phyloP scores from a whole-genome alignment of 129 eudicot genomes.

The Flaveria sonorensis region DNA sequence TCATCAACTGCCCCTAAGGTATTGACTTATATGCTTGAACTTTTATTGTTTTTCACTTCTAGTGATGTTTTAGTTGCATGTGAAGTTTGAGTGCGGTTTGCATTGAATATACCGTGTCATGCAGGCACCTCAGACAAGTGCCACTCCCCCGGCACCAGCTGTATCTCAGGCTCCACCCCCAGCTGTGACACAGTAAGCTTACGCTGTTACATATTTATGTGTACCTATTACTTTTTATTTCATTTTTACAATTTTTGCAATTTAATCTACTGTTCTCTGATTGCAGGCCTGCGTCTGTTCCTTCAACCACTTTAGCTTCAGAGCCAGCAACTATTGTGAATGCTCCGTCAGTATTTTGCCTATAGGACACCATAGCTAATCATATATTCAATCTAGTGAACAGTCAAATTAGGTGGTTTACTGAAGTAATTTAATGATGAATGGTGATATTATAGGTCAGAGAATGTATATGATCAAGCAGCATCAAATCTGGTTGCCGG shows the following conservation, averaged over 20 bases:
- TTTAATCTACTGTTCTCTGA: not conserved
- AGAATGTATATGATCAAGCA: constrained; percentile 69
- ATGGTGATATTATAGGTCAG: constrained; percentile 44
- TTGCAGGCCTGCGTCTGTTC: constrained; percentile 49
- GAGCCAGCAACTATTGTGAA: constrained; percentile 44
- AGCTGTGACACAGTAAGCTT: constrained; percentile 46
- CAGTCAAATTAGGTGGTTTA: constrained; percentile 10
- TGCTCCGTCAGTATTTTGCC: constrained; percentile 50
- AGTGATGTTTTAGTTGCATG: not conserved
- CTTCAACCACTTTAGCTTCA: constrained; percentile 46
- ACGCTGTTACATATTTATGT: not conserved
- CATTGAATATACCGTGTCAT: constrained; percentile 11
- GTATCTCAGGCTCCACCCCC: constrained; percentile 49
- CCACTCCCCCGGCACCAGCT: constrained; percentile 48
- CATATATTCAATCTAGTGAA: not conserved
- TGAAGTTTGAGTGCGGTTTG: constrained; percentile 17
- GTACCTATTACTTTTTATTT: not conserved
- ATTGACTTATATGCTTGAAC: not conserved
- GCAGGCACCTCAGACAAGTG: constrained; percentile 67
- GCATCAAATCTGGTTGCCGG: constrained; percentile 92
- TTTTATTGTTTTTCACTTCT: not conserved
- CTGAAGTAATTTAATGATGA: not conserved
- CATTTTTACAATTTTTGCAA: not conserved
- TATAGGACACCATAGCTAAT: not conserved
- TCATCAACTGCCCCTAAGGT: constrained; percentile 70